Conservation (phyloP, 2,329 filamentous ascomycete species). For the Cyphellophora attinorum region DNA sequence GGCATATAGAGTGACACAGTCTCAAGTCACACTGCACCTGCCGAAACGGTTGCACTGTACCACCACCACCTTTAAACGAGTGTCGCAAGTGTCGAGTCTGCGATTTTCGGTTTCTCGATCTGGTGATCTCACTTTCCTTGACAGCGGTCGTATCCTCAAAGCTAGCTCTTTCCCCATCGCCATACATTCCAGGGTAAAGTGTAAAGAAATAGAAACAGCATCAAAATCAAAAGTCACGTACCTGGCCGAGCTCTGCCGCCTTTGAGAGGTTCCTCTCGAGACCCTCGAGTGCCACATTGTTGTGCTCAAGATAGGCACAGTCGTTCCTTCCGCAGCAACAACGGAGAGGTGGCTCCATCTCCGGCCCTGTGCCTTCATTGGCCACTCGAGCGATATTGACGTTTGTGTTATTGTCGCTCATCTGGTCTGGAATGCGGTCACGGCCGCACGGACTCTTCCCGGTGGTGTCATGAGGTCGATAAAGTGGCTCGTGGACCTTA, state of each 20-base stretch:
- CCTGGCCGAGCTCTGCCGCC: constrained; percentile 84
- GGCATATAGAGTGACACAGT: no score
- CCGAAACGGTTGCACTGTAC: no score
- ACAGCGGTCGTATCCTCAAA: no score
- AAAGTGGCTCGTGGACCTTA: no score
- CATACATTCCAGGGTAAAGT: constrained; percentile 7
- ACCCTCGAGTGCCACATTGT: constrained; percentile 64
- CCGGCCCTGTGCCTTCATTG: background rate
- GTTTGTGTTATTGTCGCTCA: constrained; percentile 1
- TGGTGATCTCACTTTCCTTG: no score
- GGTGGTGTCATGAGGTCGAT: no score
- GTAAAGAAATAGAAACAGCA: constrained; percentile 8
- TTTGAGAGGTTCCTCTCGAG: constrained; percentile 81
- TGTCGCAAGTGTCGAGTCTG: no score
- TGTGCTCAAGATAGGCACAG: constrained; percentile 74
- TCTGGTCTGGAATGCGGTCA: constrained; percentile 1
- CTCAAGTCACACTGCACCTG: no score
- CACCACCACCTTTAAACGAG: no score
- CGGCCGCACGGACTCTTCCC: background rate
- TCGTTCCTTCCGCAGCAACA: constrained; percentile 82
- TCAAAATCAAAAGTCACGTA: constrained; percentile 46
- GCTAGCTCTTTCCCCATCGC: no score
- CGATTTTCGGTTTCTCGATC: no score
- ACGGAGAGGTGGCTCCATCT: constrained; percentile 3
- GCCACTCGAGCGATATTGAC: background rate